These are phyloP conservation scores for Mesembryanthemum crystallinum DNA, from an alignment of 148 eudicot genomes.

Conservation along the genomic window DNA sequence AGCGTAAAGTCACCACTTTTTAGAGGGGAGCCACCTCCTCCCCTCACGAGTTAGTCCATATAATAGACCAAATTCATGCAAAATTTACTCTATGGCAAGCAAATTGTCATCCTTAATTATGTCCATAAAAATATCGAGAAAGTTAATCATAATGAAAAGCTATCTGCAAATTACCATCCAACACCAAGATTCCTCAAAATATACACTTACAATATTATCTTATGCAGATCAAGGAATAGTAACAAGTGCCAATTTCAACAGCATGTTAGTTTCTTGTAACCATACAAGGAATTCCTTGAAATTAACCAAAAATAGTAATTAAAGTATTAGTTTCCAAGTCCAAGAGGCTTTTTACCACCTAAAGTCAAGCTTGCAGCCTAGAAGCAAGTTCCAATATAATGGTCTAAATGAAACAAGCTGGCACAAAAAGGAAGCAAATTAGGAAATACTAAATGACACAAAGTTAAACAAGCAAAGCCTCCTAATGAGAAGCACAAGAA, in stretches of 20 bases:
- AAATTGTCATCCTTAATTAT: neutral
- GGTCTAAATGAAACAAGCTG: neutral
- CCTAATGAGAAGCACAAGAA: constrained; percentile 21
- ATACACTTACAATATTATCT: neutral
- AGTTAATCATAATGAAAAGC: neutral
- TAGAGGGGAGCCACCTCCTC: too few species aligned
- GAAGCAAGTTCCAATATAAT: constrained; percentile 21
- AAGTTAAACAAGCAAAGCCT: constrained; percentile 14
- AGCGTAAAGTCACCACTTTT: too few species aligned
- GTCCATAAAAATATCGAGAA: neutral
- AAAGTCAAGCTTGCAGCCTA: constrained; percentile 15
- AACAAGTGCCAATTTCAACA: neutral
- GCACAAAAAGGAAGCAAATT: neutral
- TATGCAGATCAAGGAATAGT: neutral
- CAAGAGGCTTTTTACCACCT: neutral
- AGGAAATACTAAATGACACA: constrained; percentile 3
- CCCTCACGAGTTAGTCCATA: too few species aligned
- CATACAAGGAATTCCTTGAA: constrained; percentile 17
- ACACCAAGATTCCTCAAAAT: neutral
- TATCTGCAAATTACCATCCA: neutral
- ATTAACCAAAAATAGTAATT: neutral
- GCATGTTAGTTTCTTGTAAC: constrained; percentile 12
- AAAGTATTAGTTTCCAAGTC: neutral
- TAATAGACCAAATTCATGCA: too few species aligned
- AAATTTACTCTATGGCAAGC: too few species aligned